phyloP scores from a whole-genome alignment of 768 basidiomycete species.

The Sarcodon sp. region DNA sequence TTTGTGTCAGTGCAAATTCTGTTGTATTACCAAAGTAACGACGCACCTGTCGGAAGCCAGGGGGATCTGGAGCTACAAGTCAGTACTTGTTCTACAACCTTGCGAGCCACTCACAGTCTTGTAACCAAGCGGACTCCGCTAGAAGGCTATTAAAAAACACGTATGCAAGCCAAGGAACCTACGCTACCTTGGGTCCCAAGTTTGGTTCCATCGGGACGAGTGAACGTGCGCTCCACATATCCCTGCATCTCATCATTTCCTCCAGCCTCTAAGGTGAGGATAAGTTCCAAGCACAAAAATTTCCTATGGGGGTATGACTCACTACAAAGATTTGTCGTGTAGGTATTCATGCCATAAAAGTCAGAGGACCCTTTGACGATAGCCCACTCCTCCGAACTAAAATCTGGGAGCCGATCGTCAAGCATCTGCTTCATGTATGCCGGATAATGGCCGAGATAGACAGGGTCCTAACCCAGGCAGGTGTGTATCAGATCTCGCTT shows the following conservation, averaged over 20 bases:
- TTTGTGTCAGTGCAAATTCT: background rate
- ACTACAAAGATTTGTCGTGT: slow-evolving; percentile 49
- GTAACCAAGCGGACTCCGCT: slow-evolving; percentile 57
- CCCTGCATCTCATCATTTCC: slow-evolving; percentile 64
- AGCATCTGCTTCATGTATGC: slow-evolving; percentile 46
- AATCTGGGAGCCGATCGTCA: slow-evolving; percentile 42
- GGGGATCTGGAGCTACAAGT: slow-evolving; percentile 30
- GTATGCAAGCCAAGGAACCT: background rate
- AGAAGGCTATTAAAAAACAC: background rate
- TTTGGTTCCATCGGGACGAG: slow-evolving; percentile 51
- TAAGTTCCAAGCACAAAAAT: background rate
- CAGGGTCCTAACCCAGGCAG: slow-evolving; percentile 33
- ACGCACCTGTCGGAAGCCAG: slow-evolving; percentile 56
- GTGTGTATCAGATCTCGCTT: background rate
- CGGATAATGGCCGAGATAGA: slow-evolving; percentile 68
- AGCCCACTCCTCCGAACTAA: slow-evolving; percentile 42
- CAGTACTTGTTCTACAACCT: background rate
- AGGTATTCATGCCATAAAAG: slow-evolving; percentile 70
- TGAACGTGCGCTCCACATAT: slow-evolving; percentile 53
- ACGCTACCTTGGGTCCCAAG: slow-evolving; percentile 47
- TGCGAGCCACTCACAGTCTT: slow-evolving; percentile 34
- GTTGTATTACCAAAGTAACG: slow-evolving; percentile 59
- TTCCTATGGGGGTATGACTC: slow-evolving; percentile 4
- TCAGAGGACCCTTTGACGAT: slow-evolving; percentile 58
- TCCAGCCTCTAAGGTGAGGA: slow-evolving; percentile 31